phyloP scores from a whole-genome alignment of 2,329 filamentous ascomycete genomes.

The Trichoderma sp. region DNA sequence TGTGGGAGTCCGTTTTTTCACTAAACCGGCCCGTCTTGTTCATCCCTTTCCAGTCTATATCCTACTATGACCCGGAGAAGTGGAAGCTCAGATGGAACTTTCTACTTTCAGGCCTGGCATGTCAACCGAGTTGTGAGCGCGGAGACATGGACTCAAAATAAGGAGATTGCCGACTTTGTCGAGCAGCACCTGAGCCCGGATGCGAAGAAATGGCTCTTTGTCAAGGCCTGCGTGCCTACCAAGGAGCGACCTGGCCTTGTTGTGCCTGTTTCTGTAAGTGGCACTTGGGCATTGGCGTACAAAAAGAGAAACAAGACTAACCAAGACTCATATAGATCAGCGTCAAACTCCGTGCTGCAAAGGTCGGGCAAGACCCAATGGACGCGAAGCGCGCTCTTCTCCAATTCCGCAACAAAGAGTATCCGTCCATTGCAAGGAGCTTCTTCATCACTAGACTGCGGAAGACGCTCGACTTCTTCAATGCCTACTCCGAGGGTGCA shows the following conservation, averaged over 20 bases:
- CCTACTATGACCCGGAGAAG: conserved; percentile 22
- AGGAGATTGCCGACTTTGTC: conserved; percentile 25
- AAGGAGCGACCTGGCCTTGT: conserved; percentile 16
- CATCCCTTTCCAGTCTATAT: neutral
- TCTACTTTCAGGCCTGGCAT: conserved; percentile 26
- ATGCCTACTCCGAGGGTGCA: conserved; percentile 21
- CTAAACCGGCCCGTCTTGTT: conserved; percentile 5
- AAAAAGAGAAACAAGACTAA: neutral
- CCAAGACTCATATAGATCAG: neutral
- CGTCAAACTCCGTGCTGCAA: conserved; percentile 23
- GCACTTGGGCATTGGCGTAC: neutral
- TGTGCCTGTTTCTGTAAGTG: conserved; percentile 24
- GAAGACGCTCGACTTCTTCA: conserved; percentile 25
- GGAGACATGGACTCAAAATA: conserved; percentile 24
- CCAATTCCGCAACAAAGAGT: conserved; percentile 25
- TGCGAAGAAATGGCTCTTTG: conserved; percentile 21
- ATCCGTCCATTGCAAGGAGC: conserved; percentile 16
- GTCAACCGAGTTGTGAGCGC: conserved; percentile 18
- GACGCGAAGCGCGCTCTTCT: conserved; percentile 17
- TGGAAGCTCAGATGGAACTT: conserved; percentile 23
- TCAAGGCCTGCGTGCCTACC: conserved; percentile 25
- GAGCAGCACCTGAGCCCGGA: conserved; percentile 21
- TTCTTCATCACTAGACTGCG: conserved; percentile 19
- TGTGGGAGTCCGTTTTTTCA: neutral
- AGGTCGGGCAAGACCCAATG: conserved; percentile 20